Percentiles rank a stretch among this genome's conserved stretches.
phyloP scores from a whole-genome alignment of 495 filamentous ascomycete species.

The Xylaria intraflava region DNA sequence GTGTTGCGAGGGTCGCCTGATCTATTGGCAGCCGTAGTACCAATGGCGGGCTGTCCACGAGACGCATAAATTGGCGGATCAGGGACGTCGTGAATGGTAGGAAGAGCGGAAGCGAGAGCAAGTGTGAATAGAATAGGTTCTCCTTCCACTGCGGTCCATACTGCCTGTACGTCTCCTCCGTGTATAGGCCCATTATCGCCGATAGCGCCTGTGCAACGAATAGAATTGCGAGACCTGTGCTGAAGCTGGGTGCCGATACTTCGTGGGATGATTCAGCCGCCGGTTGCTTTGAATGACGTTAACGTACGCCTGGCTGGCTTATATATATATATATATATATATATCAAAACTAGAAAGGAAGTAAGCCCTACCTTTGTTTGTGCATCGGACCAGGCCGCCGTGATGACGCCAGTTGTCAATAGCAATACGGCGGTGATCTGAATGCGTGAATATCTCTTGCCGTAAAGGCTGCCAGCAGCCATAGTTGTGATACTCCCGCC shows the following conservation, averaged over 20 bases:
- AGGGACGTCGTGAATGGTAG: conserved; percentile 50
- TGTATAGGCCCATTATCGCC: conserved; percentile 91
- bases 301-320: no score
- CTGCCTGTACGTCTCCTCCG: conserved; percentile 75
- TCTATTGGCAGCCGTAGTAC: conserved; percentile 30
- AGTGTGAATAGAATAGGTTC: conserved; percentile 89
- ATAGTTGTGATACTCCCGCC: conserved; percentile 94
- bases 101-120: conserved; percentile 67
- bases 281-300: conserved; percentile 24
- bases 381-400: conserved; percentile 82
- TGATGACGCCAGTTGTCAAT: conserved; percentile 78
- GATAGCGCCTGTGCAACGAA: conserved; percentile 85
- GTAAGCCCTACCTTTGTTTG: conserved; percentile 60
- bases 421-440: conserved; percentile 74
- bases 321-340: conserved; percentile 7
- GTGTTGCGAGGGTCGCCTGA: conserved; percentile 23
- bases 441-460: conserved; percentile 71
- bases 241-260: conserved; percentile 41
- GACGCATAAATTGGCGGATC: conserved; percentile 41
- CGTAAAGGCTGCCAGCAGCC: conserved; percentile 74
- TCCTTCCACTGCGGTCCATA: conserved; percentile 93
- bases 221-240: conserved; percentile 75
- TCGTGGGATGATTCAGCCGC: conserved; percentile 22
- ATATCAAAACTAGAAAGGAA: conserved; percentile 7
- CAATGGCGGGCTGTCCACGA: conserved; percentile 44